Evolutionary conservation across 768 basidiomycete genomes (phyloP).

Genomic region (Amanita rimosa): DNA sequence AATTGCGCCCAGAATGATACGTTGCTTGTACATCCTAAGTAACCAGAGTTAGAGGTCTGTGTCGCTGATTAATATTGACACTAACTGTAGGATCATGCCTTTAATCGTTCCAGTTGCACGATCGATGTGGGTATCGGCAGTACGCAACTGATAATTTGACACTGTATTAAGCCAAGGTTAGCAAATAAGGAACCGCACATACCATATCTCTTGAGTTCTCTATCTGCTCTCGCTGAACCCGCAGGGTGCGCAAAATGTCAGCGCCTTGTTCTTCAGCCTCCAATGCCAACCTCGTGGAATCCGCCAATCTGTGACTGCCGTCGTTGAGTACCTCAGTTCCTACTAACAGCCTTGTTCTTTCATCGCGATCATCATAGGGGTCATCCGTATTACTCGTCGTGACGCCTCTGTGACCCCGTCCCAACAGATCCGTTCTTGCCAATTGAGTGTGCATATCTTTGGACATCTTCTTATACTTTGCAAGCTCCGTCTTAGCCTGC

Average conservation of each 20-base stretch:
- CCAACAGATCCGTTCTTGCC: constrained; percentile 55
- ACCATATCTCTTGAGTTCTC: constrained; percentile 82
- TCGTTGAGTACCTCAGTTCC: constrained; percentile 69
- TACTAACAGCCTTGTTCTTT: constrained; percentile 59
- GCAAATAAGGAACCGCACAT: constrained; percentile 12
- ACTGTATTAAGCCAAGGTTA: not conserved
- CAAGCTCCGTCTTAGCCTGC: constrained; percentile 59
- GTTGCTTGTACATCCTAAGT: constrained; percentile 84
- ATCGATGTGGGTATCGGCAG: constrained; percentile 78
- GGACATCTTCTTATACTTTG: constrained; percentile 63
- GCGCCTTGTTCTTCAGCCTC: constrained; percentile 89
- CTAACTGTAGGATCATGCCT: constrained; percentile 87
- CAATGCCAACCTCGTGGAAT: constrained; percentile 79
- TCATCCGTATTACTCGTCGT: constrained; percentile 41
- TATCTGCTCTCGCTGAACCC: constrained; percentile 83
- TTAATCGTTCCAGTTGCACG: constrained; percentile 81
- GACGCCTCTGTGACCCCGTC: constrained; percentile 9
- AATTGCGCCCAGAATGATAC: constrained; percentile 67
- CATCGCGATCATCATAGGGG: constrained; percentile 53
- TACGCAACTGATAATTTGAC: constrained; percentile 40
- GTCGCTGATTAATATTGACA: constrained; percentile 8
- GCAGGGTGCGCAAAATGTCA: constrained; percentile 71
- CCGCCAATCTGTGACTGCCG: constrained; percentile 60
- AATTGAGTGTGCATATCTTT: constrained; percentile 60
- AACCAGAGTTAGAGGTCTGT: not conserved